These are phyloP conservation scores for Apiotrichum sp. DNA, from an alignment of 1,284 basidiomycete genomes.

Conservation along the genomic window DNA sequence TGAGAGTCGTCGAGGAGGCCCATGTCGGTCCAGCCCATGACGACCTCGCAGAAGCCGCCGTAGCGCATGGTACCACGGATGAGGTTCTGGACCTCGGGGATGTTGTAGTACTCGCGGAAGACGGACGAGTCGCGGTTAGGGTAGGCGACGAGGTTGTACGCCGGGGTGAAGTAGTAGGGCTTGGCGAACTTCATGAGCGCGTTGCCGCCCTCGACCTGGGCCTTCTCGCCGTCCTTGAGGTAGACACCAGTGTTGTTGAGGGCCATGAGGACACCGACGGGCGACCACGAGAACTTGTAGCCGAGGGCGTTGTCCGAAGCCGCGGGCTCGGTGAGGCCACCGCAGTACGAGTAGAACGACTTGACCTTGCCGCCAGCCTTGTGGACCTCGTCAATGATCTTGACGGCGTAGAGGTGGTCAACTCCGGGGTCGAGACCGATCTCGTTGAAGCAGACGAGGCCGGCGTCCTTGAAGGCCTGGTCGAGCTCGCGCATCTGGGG, in stretches of 20 bases:
- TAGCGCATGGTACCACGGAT: slow-evolving; percentile 92
- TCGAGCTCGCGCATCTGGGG: slow-evolving; percentile 87
- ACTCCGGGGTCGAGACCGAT: slow-evolving; percentile 72
- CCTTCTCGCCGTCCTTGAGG: slow-evolving; percentile 60
- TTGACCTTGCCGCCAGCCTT: slow-evolving; percentile 92
- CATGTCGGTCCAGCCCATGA: slow-evolving; percentile 78
- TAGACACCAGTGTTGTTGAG: slow-evolving; percentile 89
- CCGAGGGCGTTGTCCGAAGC: slow-evolving; percentile 89
- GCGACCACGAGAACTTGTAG: slow-evolving; percentile 99
- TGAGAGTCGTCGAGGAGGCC: slow-evolving; percentile 75
- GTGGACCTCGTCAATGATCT: slow-evolving; percentile 92
- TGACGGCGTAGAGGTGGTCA: slow-evolving; percentile 92
- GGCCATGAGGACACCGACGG: slow-evolving; percentile 90
- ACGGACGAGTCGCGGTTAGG: slow-evolving; percentile 93
- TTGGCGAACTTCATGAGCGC: slow-evolving; percentile 82
- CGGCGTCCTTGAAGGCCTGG: slow-evolving; percentile 74
- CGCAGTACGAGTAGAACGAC: slow-evolving; percentile 93
- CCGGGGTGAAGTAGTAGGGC: slow-evolving; percentile 93
- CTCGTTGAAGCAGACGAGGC: slow-evolving; percentile 95
- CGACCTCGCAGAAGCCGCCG: slow-evolving; percentile 97
- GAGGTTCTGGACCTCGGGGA: slow-evolving; percentile 91
- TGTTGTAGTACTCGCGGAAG: slow-evolving; percentile 78
- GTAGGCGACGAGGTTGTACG: slow-evolving; percentile 94
- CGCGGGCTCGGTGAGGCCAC: slow-evolving; percentile 84
- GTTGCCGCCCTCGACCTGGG: slow-evolving; percentile 56